Percentiles rank a stretch among this genome's conserved stretches.
Evolutionary conservation across 192 early-diverging fungal genomes (phyloP).

Genomic region (Linnemannia elongata): DNA sequence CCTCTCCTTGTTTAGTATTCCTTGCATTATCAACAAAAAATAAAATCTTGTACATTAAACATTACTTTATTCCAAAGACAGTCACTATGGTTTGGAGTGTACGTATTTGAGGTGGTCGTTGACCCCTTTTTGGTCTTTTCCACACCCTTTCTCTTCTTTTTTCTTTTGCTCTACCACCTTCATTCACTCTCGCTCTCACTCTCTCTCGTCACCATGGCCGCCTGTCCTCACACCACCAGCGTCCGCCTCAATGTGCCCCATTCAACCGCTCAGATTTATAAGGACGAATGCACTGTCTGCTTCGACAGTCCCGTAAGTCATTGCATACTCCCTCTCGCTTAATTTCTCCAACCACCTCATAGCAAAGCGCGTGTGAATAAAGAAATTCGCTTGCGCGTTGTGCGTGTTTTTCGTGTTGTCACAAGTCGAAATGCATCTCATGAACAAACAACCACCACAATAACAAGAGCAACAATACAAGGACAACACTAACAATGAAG

Average conservation of each 20-base stretch:
- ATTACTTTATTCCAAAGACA: neutral
- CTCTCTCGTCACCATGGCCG: slow-evolving; percentile 43
- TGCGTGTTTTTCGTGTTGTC: neutral
- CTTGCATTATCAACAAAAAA: slow-evolving; percentile 3
- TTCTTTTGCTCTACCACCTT: neutral
- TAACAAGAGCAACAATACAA: too few relatives aligned
- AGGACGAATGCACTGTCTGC: slow-evolving; percentile 97
- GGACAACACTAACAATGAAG: too few relatives aligned
- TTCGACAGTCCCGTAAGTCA: slow-evolving; percentile 73
- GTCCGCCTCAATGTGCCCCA: slow-evolving; percentile 58
- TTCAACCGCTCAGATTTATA: slow-evolving; percentile 74
- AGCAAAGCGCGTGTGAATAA: slow-evolving; percentile 14
- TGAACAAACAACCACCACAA: too few relatives aligned
- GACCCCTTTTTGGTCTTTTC: neutral
- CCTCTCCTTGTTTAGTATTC: neutral
- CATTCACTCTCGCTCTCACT: neutral
- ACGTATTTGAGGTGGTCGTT: neutral
- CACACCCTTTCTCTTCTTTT: neutral
- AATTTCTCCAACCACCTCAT: neutral
- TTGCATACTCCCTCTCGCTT: neutral
- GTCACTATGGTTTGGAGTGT: neutral
- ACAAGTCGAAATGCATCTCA: neutral
- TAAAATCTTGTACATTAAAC: neutral
- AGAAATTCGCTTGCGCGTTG: slow-evolving; percentile 13
- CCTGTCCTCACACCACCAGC: slow-evolving; percentile 67